Base-by-base conservation (phyloP, 148 eudicot species). In the Drosera capensis region DNA sequence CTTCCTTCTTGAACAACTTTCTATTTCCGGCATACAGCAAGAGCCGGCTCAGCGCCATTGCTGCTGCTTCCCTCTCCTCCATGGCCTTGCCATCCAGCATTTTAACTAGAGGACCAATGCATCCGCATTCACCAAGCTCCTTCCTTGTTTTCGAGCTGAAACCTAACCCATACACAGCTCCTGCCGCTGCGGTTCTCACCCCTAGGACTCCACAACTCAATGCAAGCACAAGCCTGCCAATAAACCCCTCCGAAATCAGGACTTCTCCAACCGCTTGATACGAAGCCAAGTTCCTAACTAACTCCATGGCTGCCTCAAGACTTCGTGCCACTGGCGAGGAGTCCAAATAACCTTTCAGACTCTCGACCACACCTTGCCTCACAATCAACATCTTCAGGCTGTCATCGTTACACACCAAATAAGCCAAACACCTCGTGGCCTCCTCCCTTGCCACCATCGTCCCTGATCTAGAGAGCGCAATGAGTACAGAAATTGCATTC, bases 81-180 rank as follows among this genome's bases (percentile, higher is more conserved):
- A 61, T 45, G 2, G 80, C 83, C 40, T 88, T 88, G 17, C 94
- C 92, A 22, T 88, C 94, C 35, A 83, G 30, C 86, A 88, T 77
- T 20, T 67, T 56, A 18, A 70, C 72, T 38, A 88, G 19, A 3
- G 68, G 60, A 1, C 77, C 24, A 50, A 88, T 73, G 58, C 83
- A 77, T 11, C 86, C 94, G 11, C 54, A 49, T 46, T 88, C 92
- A 1, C 97, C 92, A 40, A 88, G 72, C 37, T 83, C 97, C 22
- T 67, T 67, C 30, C 81, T 67, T 0, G 74, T 63, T 48, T 73
- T 83, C 23, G 63, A 56, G 46, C 67, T 65, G 48, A 60, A 72
- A 1, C 73, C 84, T 3, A 88, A 52, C 40, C 75, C 78, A 16
- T 49, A 73, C 2, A 77, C 59, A 0, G 84, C 80, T 6, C 59